Base-by-base conservation (phyloP, 2,329 filamentous ascomycete genomes). In the Fusarium aywerte region DNA sequence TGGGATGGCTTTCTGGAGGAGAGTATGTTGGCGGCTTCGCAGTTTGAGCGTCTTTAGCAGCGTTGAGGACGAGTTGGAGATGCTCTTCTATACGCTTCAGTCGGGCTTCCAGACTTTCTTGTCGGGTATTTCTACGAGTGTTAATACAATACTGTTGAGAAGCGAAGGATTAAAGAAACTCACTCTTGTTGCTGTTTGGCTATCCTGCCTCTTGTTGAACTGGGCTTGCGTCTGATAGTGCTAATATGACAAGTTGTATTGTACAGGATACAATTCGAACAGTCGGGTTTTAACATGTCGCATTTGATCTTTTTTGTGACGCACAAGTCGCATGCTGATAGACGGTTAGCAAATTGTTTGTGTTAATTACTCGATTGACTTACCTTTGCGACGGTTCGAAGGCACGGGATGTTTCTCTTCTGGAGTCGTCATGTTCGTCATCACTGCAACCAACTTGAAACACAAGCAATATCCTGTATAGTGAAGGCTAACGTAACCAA, bases 301-400 rank as follows among this genome's bases (percentile, higher is more conserved):
- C 81, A 83, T 65, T 80, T 81, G 44, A 83, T 81, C 74, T 83
- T 82, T 69, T 82, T 82, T 13, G 70, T 77, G 48, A 79, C 82
- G 71, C 81, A 83, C 36, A 81, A 73, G 63, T 82, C 80, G 58
- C 80, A 81, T 1, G 78, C 80, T 80, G 8, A 18, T 4, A 16
- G 4, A 31, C 23, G n/a, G 29, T 62, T 49, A 58, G 50, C 21
- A 5, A 25, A n/a, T 6, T 0, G 1, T 0, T 21, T 11, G 13
- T 7, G 0, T 7, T 6, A 13, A 13, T 5, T 29, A 29, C 16
- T 4, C 35, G 4, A 23, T 39, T 29, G 49, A 31, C 50, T 50
- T 13, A 50, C 71, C 71, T 51, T 73, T 73, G 45, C 71, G 71
- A 38, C 71, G 71, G 15, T 65, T 68, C 7, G 71, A 64, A 12